Conservation (phyloP, 2,329 filamentous ascomycete genomes). For the Colletotrichum siamense region DNA sequence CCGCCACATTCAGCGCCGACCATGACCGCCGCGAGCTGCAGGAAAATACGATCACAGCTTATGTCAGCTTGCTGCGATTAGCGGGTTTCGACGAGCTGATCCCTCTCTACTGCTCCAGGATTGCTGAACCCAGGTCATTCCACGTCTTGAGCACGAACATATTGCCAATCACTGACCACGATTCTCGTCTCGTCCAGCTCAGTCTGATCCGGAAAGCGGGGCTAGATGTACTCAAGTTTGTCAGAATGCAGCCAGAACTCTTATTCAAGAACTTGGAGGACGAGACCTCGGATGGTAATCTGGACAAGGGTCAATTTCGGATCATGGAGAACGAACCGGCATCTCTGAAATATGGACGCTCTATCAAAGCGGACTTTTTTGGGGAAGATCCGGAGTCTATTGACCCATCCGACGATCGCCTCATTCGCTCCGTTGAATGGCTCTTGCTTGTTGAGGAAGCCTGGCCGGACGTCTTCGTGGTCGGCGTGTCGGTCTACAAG, state of each 20-base stretch:
- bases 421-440: conserved; percentile 88
- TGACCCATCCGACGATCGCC: conserved; percentile 67
- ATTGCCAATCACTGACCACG: conserved; percentile 70
- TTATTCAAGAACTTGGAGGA: conserved; percentile 55
- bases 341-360: conserved; percentile 63
- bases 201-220: conserved; percentile 76
- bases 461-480: conserved; percentile 73
- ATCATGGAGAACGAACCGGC: conserved; percentile 56
- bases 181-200: conserved; percentile 72
- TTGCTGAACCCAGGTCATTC: conserved; percentile 69
- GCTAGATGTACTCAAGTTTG: conserved; percentile 75
- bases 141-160: conserved; percentile 78
- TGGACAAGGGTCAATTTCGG: conserved; percentile 51
- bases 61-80: conserved; percentile 79
- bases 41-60: conserved; percentile 81
- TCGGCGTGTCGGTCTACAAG: conserved; percentile 78
- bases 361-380: conserved; percentile 75
- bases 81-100: conserved; percentile 78
- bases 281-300: conserved; percentile 27
- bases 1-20: conserved; percentile 39
- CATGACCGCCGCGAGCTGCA: conserved; percentile 52
- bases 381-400: conserved; percentile 62
- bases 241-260: conserved; percentile 69
- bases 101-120: conserved; percentile 85
- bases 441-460: conserved; percentile 75